Base-by-base conservation (phyloP, 768 basidiomycete species). In the Nevesoporus exiguus region DNA sequence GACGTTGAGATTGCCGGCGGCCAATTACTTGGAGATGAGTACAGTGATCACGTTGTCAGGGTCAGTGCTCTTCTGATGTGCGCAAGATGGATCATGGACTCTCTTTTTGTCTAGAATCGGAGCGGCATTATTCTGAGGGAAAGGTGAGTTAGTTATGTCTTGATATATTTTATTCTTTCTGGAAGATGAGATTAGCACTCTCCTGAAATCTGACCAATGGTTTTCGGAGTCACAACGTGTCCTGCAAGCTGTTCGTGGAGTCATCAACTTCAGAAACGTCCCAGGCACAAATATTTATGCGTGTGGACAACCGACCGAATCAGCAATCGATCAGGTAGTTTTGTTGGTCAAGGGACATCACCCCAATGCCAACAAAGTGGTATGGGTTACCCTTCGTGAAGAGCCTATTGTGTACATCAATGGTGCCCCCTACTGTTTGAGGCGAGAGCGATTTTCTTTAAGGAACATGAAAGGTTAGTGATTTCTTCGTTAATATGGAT, bases 191-290 rank as follows among this genome's bases (percentile, higher is more conserved):
- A 47, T 30, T 57, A 92, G 90, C 49, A 94, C 86, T 2, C 77
- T 95, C 3, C 77, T 96, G 56, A 97, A 98, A 74, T 95, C 93
- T 3, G 94, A 98, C 68, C 88, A 89, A 68, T 98, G 94, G 94
- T 72, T 85, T 11, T 80, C 80, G 22, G 84, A 90, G 67, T 88
- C 85, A 40, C 76, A 83, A 53, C 78, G 77, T 44, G 82, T 88
- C 39, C 77, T 80, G 45, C 71, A 82, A 43, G 85, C 80, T 36
- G 81, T 98, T 46, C 86, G 92, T 3, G 97, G 97, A n/a, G 93
- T 91, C 2, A 89, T 91, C 71, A 97, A 97, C 64, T 98, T 97
- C 77, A 83, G 97, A 49, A 86, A 86, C 52, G 82, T 97, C 36
- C 84, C 86, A 0, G 79, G 77, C 6, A 88, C 87, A 21, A 84